Base-by-base conservation (phyloP, 306 rosid species). In the Inga laurina region DNA sequence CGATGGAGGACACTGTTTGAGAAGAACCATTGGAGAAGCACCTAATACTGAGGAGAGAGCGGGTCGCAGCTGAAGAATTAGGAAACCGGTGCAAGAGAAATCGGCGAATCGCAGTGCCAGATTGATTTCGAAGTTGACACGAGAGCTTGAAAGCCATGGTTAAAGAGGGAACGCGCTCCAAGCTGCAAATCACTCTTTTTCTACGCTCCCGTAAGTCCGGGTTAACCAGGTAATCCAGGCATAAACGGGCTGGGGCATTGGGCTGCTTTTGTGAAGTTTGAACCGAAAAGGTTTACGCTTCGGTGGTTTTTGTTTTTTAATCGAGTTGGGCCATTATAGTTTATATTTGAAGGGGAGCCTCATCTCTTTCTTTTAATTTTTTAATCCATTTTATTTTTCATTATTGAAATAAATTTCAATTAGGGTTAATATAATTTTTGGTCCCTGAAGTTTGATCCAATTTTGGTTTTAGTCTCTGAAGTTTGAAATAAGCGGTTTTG, bases 141-240 rank as follows among this genome's bases (percentile, higher is more conserved):
- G 77, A 74, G 82, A 91, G 75, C 82, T 87, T 81, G 67, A 86
- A 66, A 73, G 86, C 87, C 93, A 88, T 79, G 61, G 76, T 78
- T 51, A 9, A 18, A 56, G 27, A 21, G n/a, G 21, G 7, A 12
- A 21, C 30, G 8, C 11, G 39, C n/a, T 32, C 11, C 8, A 39
- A 39, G 8, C 10, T 14, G 13, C 15, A 72, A 35, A 13, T 72
- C n/a, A 14, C 15, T 61, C 34, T 10, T 61, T 61, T 61, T 27
- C 8, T 39, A 39, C 8, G 8, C 24, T 2, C n/a, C 49, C 0
- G 68, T 24, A 10, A 56, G 13, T 35, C 49, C 68, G 22, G 46
- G 48, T 35, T 14, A 13, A 21, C 67, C 67, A 51, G 35, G 45
- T 3, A 21, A 61, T 24, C 4, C 56, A 15, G 4, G 30, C 15